These are phyloP conservation scores for Coemansia sp. DNA, from an alignment of 192 early-diverging fungal genomes.

Conservation along the genomic window DNA sequence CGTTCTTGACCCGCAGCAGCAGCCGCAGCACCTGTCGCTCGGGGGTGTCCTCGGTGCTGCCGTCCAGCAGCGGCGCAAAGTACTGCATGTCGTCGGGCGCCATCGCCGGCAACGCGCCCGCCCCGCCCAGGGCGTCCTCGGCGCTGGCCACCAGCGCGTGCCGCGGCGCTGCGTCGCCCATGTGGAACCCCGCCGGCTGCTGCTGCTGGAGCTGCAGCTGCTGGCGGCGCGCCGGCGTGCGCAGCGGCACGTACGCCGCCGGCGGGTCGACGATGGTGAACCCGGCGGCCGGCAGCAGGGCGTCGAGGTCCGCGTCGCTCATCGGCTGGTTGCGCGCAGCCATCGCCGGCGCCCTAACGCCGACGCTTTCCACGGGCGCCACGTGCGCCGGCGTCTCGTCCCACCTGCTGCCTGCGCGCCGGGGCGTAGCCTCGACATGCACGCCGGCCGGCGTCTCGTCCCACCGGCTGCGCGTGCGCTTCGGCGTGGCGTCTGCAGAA, in stretches of 20 bases:
- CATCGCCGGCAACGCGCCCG: conserved; percentile 83
- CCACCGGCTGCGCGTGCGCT: conserved; percentile 61
- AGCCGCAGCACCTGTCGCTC: conserved; percentile 96
- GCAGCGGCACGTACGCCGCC: conserved; percentile 83
- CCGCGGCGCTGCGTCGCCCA: conserved; percentile 74
- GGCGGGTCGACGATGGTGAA: conserved; percentile 93
- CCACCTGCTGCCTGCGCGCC: conserved; percentile 54
- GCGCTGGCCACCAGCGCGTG: conserved; percentile 64
- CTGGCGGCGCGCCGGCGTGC: conserved; percentile 91
- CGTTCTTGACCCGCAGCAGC: conserved; percentile 98
- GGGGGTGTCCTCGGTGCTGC: conserved; percentile 82
- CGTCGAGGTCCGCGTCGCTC: conserved; percentile 93
- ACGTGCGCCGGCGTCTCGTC: conserved; percentile 65
- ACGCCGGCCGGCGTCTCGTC: conserved; percentile 66
- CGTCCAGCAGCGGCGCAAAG: conserved; percentile 88
- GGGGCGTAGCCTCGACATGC: conserved; percentile 25
- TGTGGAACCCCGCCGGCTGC: conserved; percentile 69
- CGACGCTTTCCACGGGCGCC: conserved; percentile 14
- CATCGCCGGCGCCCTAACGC: conserved; percentile 64
- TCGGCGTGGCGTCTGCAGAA: conserved; percentile 21
- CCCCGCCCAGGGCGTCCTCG: conserved; percentile 79
- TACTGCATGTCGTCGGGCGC: conserved; percentile 97
- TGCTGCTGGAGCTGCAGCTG: conserved; percentile 86
- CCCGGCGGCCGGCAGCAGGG: conserved; percentile 85
- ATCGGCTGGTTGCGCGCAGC: conserved; percentile 84